These are phyloP conservation scores for Aechmea fasciata DNA, from an alignment of 176 grass and related monocot species.

Conservation along the genomic window DNA sequence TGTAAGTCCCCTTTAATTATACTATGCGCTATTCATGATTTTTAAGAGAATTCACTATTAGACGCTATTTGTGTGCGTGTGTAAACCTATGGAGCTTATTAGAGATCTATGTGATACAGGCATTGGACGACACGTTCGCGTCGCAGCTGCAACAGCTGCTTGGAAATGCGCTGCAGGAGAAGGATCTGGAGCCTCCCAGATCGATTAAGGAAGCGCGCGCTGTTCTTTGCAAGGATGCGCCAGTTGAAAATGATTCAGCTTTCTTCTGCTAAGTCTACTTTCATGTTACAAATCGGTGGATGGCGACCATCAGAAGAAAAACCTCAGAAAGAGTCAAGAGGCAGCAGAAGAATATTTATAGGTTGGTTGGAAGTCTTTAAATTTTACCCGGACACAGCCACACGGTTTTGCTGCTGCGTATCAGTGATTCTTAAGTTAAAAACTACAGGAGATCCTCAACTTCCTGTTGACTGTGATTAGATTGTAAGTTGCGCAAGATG, in stretches of 20 bases:
- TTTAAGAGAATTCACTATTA: neutral
- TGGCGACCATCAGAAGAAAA: too few species aligned
- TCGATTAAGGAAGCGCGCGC: conserved; percentile 26
- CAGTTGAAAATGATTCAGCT: conserved; percentile 10
- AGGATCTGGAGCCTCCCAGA: conserved; percentile 21
- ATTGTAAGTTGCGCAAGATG: too few species aligned
- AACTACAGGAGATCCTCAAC: too few species aligned
- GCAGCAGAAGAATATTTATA: too few species aligned
- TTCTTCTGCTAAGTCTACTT: conserved; percentile 12
- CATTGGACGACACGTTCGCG: conserved; percentile 21
- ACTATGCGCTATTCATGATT: neutral
- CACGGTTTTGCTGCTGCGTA: too few species aligned
- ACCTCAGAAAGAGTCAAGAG: too few species aligned
- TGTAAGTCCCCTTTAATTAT: conserved; percentile 35
- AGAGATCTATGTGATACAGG: conserved; percentile 2
- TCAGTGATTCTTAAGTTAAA: too few species aligned
- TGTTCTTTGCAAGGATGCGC: conserved; percentile 23
- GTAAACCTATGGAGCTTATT: neutral
- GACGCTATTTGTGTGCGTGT: neutral
- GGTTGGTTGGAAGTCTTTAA: too few species aligned
- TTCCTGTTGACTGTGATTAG: too few species aligned
- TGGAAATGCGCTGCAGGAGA: conserved; percentile 12
- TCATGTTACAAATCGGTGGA: too few species aligned
- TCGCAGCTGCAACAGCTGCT: conserved; percentile 23
- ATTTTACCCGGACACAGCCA: too few species aligned